Conservation (phyloP, 1,284 basidiomycete species). For the Cutaneotrichosporon cutaneum region DNA sequence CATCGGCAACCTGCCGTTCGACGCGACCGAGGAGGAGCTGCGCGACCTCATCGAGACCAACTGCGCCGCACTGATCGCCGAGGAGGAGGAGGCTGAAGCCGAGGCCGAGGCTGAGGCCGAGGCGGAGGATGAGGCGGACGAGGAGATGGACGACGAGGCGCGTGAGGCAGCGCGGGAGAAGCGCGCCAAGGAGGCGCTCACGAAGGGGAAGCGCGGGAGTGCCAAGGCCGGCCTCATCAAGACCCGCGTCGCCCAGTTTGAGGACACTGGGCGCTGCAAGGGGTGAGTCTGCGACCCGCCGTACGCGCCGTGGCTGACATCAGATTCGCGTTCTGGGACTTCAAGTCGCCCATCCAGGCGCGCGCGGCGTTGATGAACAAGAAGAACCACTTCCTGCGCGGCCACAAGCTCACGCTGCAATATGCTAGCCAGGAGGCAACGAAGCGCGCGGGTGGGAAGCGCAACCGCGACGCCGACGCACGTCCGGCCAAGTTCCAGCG, state of each 20-base stretch:
- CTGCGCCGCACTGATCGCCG: conserved; percentile 59
- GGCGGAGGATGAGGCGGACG: conserved; percentile 26
- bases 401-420: conserved; percentile 56
- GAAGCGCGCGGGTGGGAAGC: conserved; percentile 33
- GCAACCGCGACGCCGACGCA: conserved; percentile 5
- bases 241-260: conserved; percentile 89
- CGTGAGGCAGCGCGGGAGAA: conserved; percentile 37
- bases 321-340: conserved; percentile 95
- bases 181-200: conserved; percentile 35
- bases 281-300: too few species aligned
- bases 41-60: conserved; percentile 52
- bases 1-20: conserved; percentile 59
- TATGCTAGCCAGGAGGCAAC: conserved; percentile 50
- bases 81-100: conserved; percentile 25
- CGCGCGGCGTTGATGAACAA: conserved; percentile 78
- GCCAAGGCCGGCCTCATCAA: conserved; percentile 74
- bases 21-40: conserved; percentile 75
- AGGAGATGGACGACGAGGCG: conserved; percentile 38
- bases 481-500: conserved; percentile 14
- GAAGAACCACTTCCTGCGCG: conserved; percentile 78
- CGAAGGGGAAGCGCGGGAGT: conserved; percentile 30
- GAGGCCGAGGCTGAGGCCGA: conserved; percentile 23
- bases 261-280: conserved; percentile 91
- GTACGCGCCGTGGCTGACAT: conserved; percentile 1
- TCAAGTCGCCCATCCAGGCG: conserved; percentile 72